Conservation (phyloP, 2,329 filamentous ascomycete species). For the Fusarium verticillioides region DNA sequence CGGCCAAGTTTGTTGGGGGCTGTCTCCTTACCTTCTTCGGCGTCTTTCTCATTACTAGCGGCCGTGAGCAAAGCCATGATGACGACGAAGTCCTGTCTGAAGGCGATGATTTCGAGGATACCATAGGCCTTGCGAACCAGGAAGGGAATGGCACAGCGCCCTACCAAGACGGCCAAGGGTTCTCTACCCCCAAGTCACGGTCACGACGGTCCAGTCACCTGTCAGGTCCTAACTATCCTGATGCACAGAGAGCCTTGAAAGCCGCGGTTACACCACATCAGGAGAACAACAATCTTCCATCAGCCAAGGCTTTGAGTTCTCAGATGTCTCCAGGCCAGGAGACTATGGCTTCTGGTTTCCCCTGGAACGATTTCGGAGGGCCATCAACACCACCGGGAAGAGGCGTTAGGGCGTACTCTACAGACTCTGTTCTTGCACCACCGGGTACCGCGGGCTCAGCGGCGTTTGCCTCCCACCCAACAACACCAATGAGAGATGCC, state of each 20-base stretch:
- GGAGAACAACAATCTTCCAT: conserved; percentile 52
- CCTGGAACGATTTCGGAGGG: conserved; percentile 55
- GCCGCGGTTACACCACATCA: conserved; percentile 47
- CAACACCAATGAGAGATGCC: conserved; percentile 49
- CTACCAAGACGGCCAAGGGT: conserved; percentile 33
- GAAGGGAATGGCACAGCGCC: conserved; percentile 41
- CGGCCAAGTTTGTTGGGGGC: conserved; percentile 87
- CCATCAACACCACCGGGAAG: conserved; percentile 46
- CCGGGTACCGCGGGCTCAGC: conserved; percentile 18
- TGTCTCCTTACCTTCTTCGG: conserved; percentile 94
- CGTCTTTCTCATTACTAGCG: conserved; percentile 96
- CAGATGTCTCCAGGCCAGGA: conserved; percentile 51
- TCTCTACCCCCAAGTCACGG: conserved; percentile 40
- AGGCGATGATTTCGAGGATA: conserved; percentile 70
- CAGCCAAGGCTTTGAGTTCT: conserved; percentile 49
- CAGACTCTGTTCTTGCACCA: conserved; percentile 49
- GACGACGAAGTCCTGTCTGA: conserved; percentile 65
- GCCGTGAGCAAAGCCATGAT: conserved; percentile 70
- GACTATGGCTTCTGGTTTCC: conserved; percentile 55
- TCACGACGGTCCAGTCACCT: conserved; percentile 62
- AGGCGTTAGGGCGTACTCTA: conserved; percentile 52
- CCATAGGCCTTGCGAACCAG: conserved; percentile 69
- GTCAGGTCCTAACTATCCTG: conserved; percentile 59
- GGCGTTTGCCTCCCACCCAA: conserved; percentile 45
- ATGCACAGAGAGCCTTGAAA: conserved; percentile 49